Percentiles rank a stretch among this genome's conserved stretches.
These are phyloP conservation scores for Clonostachys rosea DNA, from an alignment of 2,329 filamentous ascomycete species.

Conservation along the genomic window DNA sequence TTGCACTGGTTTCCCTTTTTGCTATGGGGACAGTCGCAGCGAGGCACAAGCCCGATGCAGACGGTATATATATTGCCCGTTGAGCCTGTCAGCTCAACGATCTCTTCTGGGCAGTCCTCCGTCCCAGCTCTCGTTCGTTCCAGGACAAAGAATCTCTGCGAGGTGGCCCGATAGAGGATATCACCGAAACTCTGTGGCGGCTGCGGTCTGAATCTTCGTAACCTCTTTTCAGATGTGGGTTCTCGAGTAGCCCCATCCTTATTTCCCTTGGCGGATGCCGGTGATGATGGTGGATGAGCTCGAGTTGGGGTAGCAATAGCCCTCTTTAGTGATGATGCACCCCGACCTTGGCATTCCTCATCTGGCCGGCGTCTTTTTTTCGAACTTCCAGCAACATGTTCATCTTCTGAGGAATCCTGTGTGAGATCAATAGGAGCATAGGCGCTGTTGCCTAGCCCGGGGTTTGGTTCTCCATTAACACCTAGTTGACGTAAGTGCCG, in stretches of 20 bases:
- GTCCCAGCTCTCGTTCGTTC: constrained; percentile 27
- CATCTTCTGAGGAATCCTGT: no score
- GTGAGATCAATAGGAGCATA: no score
- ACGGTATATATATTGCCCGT: constrained; percentile 64
- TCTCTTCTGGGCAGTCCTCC: constrained; percentile 38
- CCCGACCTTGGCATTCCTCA: no score
- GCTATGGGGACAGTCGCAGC: constrained; percentile 52
- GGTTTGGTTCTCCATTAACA: no score
- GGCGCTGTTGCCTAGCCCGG: no score
- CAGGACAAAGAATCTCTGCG: constrained; percentile 42
- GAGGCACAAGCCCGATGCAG: constrained; percentile 41
- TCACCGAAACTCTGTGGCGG: constrained; percentile 26
- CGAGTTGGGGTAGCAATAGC: no score
- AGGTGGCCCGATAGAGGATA: constrained; percentile 30
- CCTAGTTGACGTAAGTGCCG: no score
- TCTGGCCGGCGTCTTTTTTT: no score
- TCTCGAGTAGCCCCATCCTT: constrained; percentile 44
- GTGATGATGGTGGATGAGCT: no score
- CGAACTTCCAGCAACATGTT: no score
- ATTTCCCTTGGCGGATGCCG: no score
- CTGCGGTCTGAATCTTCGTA: constrained; percentile 20
- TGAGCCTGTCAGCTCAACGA: constrained; percentile 54
- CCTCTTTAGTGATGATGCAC: no score
- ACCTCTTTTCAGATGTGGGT: neutral
- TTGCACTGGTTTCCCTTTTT: constrained; percentile 56